Percentiles rank a stretch among this genome's conserved stretches.
Evolutionary conservation across 179 eudicot species (phyloP).

Genomic region (Beta corolliflora): DNA sequence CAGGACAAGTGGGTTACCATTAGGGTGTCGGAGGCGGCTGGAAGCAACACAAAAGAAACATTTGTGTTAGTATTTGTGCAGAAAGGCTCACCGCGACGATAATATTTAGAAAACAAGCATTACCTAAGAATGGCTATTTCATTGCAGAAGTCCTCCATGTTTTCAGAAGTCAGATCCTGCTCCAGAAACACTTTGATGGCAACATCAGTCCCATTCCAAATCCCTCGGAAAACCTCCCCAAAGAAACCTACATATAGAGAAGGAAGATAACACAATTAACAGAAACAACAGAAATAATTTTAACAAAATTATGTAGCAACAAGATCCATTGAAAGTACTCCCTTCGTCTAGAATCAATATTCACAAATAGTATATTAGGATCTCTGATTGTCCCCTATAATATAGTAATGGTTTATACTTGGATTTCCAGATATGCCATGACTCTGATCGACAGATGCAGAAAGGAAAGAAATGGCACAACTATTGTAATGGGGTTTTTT

Average conservation of each 20-base stretch:
- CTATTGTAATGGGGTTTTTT: neutral
- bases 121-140: slow-evolving; percentile 95
- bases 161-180: slow-evolving; percentile 97
- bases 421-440: neutral
- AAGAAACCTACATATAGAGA: slow-evolving; percentile 63
- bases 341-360: neutral
- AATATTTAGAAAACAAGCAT: slow-evolving; percentile 7
- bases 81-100: slow-evolving; percentile 1
- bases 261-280: neutral
- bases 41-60: slow-evolving; percentile 25
- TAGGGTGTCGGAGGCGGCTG: slow-evolving; percentile 99
- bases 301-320: neutral
- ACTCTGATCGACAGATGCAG: neutral
- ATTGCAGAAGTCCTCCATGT: slow-evolving; percentile 98
- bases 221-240: slow-evolving; percentile 97
- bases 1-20: slow-evolving; percentile 52
- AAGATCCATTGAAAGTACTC: neutral
- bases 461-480: neutral
- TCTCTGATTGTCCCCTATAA: neutral
- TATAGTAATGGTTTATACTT: neutral
- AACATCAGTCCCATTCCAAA: slow-evolving; percentile 98
- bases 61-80: slow-evolving; percentile 20
- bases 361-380: neutral
- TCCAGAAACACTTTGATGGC: slow-evolving; percentile 96
- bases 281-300: neutral